phyloP scores from a whole-genome alignment of 495 filamentous ascomycete species.

The Aspergillus affinis region DNA sequence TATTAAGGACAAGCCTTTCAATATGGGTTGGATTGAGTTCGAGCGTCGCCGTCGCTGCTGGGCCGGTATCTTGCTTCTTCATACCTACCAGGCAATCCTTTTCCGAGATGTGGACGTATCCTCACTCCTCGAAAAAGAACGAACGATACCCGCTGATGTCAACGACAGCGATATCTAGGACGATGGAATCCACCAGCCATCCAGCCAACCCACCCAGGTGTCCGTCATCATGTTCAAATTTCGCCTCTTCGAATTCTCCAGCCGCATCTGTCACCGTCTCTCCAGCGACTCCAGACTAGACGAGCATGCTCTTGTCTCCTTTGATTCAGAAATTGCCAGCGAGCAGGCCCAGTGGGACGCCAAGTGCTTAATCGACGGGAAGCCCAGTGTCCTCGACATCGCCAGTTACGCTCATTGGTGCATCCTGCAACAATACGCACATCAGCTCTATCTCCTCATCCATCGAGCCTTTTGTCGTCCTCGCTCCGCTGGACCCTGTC shows the following conservation, averaged over 20 bases:
- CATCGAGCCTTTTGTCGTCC: constrained; percentile 2
- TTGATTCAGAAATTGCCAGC: not conserved
- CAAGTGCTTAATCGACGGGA: not conserved
- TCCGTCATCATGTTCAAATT: constrained; percentile 9
- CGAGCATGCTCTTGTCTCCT: not conserved
- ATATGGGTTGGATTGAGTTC: constrained; percentile 1
- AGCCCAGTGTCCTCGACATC: constrained; percentile 4
- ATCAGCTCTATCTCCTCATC: constrained; percentile 7
- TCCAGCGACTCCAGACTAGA: constrained; percentile 2
- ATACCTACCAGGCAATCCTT: constrained; percentile 7
- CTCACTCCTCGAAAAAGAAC: not conserved
- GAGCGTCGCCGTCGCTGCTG: constrained; percentile 8
- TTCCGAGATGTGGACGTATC: constrained; percentile 8
- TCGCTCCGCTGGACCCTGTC: not conserved
- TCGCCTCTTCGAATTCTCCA: constrained; percentile 6
- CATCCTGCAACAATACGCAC: constrained; percentile 6
- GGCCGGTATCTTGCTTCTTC: constrained; percentile 7
- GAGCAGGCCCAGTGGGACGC: constrained; percentile 5
- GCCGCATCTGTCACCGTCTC: constrained; percentile 2
- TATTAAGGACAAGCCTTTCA: not conserved
- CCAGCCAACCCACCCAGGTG: constrained; percentile 7
- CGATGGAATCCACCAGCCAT: constrained; percentile 2
- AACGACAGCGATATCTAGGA: constrained; percentile 5
- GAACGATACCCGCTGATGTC: constrained; percentile 4
- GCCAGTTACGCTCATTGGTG: constrained; percentile 7